A percentile compares a stretch with the other conserved stretches of the same genome.
Evolutionary conservation across 2,329 filamentous ascomycete genomes (phyloP).

Genomic region (Helicocarpus griseus): DNA sequence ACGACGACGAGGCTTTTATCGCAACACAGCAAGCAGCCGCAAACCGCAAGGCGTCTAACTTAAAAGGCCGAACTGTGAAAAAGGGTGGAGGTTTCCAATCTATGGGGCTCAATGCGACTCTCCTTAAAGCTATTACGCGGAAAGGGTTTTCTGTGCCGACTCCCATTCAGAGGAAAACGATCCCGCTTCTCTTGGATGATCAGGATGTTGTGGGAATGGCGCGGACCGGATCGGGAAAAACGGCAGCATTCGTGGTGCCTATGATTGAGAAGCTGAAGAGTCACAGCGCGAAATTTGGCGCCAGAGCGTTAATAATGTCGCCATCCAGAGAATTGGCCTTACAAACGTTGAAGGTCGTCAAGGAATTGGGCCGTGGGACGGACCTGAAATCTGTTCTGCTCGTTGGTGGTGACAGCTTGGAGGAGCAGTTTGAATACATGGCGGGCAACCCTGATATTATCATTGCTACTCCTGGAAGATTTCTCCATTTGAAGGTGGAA

Average conservation of each 20-base stretch:
- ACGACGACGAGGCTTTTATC: slow-evolving; percentile 78
- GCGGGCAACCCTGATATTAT: slow-evolving; percentile 92
- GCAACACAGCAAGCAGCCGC: slow-evolving; percentile 76
- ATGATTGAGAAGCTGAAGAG: slow-evolving; percentile 91
- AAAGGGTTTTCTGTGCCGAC: slow-evolving; percentile 96
- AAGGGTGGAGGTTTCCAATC: slow-evolving; percentile 95
- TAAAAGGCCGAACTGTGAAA: slow-evolving; percentile 79
- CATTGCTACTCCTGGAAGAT: slow-evolving; percentile 92
- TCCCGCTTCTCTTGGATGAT: slow-evolving; percentile 78
- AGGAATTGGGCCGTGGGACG: slow-evolving; percentile 82
- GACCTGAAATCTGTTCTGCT: slow-evolving; percentile 84
- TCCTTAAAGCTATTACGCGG: slow-evolving; percentile 81
- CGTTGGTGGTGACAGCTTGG: slow-evolving; percentile 88
- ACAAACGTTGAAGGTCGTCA: slow-evolving; percentile 92
- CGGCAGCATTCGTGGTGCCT: slow-evolving; percentile 92
- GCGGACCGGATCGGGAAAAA: slow-evolving; percentile 96
- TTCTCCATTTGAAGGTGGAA: slow-evolving; percentile 92
- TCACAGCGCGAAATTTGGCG: slow-evolving; percentile 78
- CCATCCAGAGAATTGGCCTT: slow-evolving; percentile 89
- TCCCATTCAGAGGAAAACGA: slow-evolving; percentile 93
- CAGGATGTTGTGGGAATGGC: slow-evolving; percentile 99
- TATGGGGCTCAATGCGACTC: slow-evolving; percentile 74
- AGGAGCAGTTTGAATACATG: slow-evolving; percentile 92
- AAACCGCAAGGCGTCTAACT: slow-evolving; percentile 72
- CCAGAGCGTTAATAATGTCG: slow-evolving; percentile 77